Evolutionary conservation across 352 stramenopile genomes (phyloP).

Genomic region (Pythium aquatile): DNA sequence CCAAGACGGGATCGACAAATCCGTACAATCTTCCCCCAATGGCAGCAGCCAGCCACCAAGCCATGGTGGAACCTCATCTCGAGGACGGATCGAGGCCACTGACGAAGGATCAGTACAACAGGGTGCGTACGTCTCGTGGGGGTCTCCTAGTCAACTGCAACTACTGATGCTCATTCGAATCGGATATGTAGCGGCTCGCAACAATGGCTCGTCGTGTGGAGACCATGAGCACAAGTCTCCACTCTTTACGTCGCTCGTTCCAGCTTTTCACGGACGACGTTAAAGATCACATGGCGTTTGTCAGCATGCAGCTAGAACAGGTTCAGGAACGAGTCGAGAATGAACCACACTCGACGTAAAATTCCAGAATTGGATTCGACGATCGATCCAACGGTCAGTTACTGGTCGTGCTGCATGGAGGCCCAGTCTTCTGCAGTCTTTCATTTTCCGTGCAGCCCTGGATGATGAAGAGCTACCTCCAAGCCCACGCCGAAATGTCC

Average conservation of each 20-base stretch:
- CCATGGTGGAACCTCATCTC: not conserved
- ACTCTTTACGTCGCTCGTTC: conserved; percentile 53
- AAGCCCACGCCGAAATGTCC: conserved; percentile 36
- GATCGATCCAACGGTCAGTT: not conserved
- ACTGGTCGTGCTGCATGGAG: conserved; percentile 24
- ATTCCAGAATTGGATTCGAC: conserved; percentile 9
- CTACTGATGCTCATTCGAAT: not conserved
- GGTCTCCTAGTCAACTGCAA: too few species aligned
- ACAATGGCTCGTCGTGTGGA: conserved; percentile 38
- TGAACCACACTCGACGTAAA: not conserved
- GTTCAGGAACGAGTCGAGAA: conserved; percentile 3
- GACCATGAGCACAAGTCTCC: conserved; percentile 35
- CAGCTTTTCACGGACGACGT: conserved; percentile 53
- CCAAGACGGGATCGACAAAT: not conserved
- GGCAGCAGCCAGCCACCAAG: too few species aligned
- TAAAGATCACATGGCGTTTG: conserved; percentile 46
- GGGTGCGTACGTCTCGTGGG: conserved; percentile 7
- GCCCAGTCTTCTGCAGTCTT: not conserved
- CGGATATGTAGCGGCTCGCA: conserved; percentile 30
- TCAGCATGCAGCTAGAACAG: conserved; percentile 48
- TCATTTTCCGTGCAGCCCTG: not conserved
- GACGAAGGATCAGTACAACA: conserved; percentile 21
- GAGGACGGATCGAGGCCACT: not conserved
- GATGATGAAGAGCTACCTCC: conserved; percentile 38
- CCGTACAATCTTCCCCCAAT: not conserved